Conservation (phyloP, 805 yeast genomes). For the Cyberlindnera petersonii region DNA sequence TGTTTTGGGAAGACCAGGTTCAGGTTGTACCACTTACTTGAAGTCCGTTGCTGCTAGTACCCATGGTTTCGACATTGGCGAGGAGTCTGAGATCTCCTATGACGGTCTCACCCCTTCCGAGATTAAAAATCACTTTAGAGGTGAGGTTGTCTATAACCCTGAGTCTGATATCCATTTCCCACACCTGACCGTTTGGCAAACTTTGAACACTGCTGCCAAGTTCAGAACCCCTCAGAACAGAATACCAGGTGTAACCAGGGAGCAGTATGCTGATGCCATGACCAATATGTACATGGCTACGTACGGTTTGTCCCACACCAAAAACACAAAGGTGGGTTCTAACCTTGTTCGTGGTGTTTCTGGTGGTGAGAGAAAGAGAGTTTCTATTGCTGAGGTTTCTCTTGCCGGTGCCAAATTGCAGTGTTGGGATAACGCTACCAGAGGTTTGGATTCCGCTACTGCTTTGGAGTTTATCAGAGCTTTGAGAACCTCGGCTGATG, state of each 20-base stretch:
- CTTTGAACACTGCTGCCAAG: slow-evolving; percentile 50
- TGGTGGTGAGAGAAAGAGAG: slow-evolving; percentile 75
- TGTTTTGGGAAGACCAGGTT: slow-evolving; percentile 77
- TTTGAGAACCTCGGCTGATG: slow-evolving; percentile 46
- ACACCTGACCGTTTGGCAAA: slow-evolving; percentile 57
- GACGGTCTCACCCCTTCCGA: slow-evolving; percentile 45
- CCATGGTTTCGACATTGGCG: slow-evolving; percentile 48
- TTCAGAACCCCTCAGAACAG: slow-evolving; percentile 56
- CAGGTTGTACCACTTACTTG: slow-evolving; percentile 62
- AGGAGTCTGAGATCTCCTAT: slow-evolving; percentile 44
- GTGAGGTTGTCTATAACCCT: slow-evolving; percentile 62
- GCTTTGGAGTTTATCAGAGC: slow-evolving; percentile 55
- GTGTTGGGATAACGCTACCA: slow-evolving; percentile 60
- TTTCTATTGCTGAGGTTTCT: slow-evolving; percentile 64
- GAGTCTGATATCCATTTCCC: slow-evolving; percentile 65
- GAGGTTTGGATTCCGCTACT: slow-evolving; percentile 63
- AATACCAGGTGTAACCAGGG: slow-evolving; percentile 47
- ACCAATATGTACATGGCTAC: slow-evolving; percentile 52
- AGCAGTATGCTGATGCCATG: slow-evolving; percentile 43
- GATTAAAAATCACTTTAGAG: slow-evolving; percentile 46
- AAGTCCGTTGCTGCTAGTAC: slow-evolving; percentile 54
- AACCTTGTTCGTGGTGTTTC: slow-evolving; percentile 67
- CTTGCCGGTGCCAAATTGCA: slow-evolving; percentile 45
- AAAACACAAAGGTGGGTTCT: slow-evolving; percentile 62
- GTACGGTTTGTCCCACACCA: slow-evolving; percentile 50